phyloP scores from a whole-genome alignment of 2,329 filamentous ascomycete species.

The Pezicula neosporulosa region DNA sequence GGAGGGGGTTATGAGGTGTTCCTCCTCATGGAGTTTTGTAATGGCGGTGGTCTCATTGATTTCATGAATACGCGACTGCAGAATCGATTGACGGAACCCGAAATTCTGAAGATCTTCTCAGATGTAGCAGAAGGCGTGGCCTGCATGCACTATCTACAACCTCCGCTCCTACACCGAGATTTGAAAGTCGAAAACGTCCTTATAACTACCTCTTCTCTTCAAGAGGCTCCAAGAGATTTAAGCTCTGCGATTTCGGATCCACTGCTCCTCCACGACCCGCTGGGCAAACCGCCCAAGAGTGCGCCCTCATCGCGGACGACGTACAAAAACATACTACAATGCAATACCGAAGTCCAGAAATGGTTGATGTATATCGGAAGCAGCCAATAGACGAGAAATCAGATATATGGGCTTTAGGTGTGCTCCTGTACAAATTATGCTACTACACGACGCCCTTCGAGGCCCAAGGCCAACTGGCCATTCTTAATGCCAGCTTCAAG shows the following conservation, averaged over 20 bases:
- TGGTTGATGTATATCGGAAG: conserved; percentile 97
- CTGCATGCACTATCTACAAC: conserved; percentile 98
- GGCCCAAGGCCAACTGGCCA: conserved; percentile 95
- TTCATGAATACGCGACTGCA: conserved; percentile 99
- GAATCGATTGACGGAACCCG: conserved; percentile 93
- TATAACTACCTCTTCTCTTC: conserved; percentile 60
- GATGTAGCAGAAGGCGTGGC: conserved; percentile 95
- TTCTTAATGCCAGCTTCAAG: conserved; percentile 91
- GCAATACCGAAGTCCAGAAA: conserved; percentile 96
- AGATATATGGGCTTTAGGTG: conserved; percentile 93
- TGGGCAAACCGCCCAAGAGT: conserved; percentile 82
- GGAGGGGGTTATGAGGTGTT: conserved; percentile 97
- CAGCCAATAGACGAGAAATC: conserved; percentile 98
- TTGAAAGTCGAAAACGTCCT: conserved; percentile 98
- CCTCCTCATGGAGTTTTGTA: conserved; percentile 95
- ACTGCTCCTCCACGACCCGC: conserved; percentile 80
- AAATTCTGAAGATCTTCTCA: conserved; percentile 94
- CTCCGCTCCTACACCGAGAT: conserved; percentile 86
- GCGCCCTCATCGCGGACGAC: conserved; percentile 91
- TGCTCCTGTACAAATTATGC: conserved; percentile 94
- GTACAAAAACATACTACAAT: conserved; percentile 95
- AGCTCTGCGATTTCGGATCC: conserved; percentile 97
- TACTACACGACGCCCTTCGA: conserved; percentile 99
- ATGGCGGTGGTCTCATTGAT: conserved; percentile 92
- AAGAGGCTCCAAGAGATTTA: conserved; percentile 72